Conservation (phyloP, 176 grass and related monocot species). For the Phoenix roebelenii region DNA sequence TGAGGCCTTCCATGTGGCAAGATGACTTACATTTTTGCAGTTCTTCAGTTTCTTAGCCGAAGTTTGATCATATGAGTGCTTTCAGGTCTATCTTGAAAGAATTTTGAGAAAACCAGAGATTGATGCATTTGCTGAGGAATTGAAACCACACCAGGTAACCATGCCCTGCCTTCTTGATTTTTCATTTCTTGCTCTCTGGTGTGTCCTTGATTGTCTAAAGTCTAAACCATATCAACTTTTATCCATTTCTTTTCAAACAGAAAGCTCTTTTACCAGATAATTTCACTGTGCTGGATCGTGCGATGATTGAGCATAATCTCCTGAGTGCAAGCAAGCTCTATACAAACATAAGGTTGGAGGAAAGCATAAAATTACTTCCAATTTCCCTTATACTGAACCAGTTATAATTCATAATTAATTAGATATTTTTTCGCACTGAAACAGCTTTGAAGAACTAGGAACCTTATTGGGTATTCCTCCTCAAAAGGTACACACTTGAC, state of each 20-base stretch:
- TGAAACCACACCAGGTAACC: slow-evolving; percentile 81
- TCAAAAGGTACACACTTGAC: slow-evolving; percentile 47
- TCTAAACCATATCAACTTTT: slow-evolving; percentile 3
- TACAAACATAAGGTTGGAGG: slow-evolving; percentile 85
- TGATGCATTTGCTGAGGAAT: slow-evolving; percentile 92
- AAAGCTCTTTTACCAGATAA: slow-evolving; percentile 94
- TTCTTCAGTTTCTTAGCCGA: neutral
- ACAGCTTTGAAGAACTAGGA: slow-evolving; percentile 93
- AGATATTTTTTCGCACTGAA: slow-evolving; percentile 21
- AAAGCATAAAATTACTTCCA: neutral
- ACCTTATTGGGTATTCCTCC: slow-evolving; percentile 90
- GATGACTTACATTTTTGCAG: neutral
- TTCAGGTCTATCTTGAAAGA: slow-evolving; percentile 95
- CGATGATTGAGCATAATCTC: slow-evolving; percentile 99
- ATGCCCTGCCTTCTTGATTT: neutral
- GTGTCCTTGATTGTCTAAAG: neutral
- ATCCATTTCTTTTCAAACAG: slow-evolving; percentile 29
- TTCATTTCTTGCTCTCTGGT: neutral
- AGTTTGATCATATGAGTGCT: slow-evolving; percentile 4
- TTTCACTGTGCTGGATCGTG: slow-evolving; percentile 91
- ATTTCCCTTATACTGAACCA: neutral
- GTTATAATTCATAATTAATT: slow-evolving; percentile 6
- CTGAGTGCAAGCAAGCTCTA: slow-evolving; percentile 94
- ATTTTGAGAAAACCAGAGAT: slow-evolving; percentile 99
- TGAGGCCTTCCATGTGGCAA: too few relatives aligned